Conservation (phyloP, 148 eudicot genomes). For the Cornus controversa region DNA sequence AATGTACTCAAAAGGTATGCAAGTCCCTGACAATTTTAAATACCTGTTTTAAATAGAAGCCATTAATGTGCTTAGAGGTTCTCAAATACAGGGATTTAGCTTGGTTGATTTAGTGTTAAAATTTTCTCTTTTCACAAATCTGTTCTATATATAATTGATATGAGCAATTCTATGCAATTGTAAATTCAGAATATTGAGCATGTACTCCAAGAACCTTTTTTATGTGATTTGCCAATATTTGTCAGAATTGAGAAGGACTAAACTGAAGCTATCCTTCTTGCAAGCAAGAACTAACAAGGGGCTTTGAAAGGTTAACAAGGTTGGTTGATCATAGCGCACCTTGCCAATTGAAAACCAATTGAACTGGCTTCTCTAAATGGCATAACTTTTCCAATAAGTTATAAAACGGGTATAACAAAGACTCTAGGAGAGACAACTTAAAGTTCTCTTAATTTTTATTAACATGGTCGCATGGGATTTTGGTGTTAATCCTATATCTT, state of each 20-base stretch:
- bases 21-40: background rate
- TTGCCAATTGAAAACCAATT: background rate
- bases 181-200: background rate
- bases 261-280: background rate
- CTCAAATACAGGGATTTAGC: background rate
- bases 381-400: too few relatives aligned
- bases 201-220: background rate
- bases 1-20: conserved; percentile 68
- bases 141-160: background rate
- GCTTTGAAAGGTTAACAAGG: background rate
- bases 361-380: background rate
- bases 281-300: background rate
- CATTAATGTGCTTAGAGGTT: background rate
- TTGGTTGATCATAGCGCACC: background rate
- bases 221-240: background rate
- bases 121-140: background rate
- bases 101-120: background rate
- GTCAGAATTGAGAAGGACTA: background rate
- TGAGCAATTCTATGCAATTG: background rate
- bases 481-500: background rate
- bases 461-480: background rate
- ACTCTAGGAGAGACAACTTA: background rate
- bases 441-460: background rate
- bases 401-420: too few relatives aligned
- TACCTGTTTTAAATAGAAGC: background rate